phyloP scores from a whole-genome alignment of 352 stramenopile genomes.

The Phytophthora capsici region DNA sequence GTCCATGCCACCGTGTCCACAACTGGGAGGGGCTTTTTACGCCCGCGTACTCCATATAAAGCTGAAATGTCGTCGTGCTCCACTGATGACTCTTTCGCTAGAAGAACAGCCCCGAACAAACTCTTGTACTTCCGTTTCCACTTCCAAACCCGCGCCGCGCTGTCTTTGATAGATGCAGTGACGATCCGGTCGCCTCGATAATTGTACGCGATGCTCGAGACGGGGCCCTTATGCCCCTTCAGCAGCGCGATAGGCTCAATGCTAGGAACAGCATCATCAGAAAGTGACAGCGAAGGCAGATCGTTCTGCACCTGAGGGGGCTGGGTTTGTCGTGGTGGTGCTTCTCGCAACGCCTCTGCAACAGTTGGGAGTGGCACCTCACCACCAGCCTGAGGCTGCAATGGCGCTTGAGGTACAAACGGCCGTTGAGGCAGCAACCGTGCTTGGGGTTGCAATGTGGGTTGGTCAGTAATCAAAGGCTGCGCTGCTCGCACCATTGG shows the following conservation, averaged over 20 bases:
- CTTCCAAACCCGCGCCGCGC: constrained; percentile 74
- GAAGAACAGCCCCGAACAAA: constrained; percentile 54
- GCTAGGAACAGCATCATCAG: constrained; percentile 54
- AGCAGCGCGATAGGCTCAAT: constrained; percentile 72
- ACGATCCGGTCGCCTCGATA: constrained; percentile 90
- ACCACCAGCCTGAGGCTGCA: constrained; percentile 13
- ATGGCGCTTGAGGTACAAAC: neutral
- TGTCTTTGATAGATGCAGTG: constrained; percentile 95
- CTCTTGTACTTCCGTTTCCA: constrained; percentile 71
- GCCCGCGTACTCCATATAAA: constrained; percentile 53
- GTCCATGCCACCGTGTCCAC: constrained; percentile 78
- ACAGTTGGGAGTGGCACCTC: constrained; percentile 25
- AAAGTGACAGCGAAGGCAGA: constrained; percentile 48
- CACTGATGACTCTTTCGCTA: constrained; percentile 47
- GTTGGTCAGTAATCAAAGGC: neutral
- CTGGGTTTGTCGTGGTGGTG: constrained; percentile 40
- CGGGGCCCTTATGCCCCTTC: constrained; percentile 91
- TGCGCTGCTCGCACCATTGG: neutral
- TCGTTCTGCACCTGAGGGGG: constrained; percentile 62
- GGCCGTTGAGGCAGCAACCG: constrained; percentile 2
- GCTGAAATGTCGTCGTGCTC: constrained; percentile 52
- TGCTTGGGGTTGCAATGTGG: constrained; percentile 7
- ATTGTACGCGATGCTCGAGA: constrained; percentile 95
- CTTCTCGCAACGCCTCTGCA: constrained; percentile 30
- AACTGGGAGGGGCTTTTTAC: constrained; percentile 49